Percentiles rank a stretch among this genome's conserved stretches.
These are phyloP conservation scores for Isoetes taiwanensis DNA, from an alignment of 75 land plant species.

Conservation along the genomic window DNA sequence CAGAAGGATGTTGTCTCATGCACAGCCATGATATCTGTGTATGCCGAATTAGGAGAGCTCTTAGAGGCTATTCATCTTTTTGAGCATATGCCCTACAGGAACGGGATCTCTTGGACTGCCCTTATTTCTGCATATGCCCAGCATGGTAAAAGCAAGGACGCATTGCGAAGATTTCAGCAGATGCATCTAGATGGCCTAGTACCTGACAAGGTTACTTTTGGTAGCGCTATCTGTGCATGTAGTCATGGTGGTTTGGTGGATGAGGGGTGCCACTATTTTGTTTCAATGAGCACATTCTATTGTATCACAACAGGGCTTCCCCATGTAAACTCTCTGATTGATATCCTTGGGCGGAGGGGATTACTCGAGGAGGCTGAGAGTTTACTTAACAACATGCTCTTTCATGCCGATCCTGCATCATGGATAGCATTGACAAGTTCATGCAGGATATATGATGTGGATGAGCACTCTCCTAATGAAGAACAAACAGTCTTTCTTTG, in stretches of 20 bases:
- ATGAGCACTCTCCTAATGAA: no score
- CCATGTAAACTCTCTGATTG: background rate
- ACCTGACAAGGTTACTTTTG: constrained; percentile 28
- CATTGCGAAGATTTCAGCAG: constrained; percentile 13
- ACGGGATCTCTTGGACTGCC: constrained; percentile 21
- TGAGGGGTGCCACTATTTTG: constrained; percentile 28
- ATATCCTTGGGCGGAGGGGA: background rate
- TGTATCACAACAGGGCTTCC: constrained; percentile 28
- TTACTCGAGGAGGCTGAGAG: background rate
- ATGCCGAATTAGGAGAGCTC: constrained; percentile 17
- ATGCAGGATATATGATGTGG: no score
- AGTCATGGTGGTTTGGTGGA: constrained; percentile 30
- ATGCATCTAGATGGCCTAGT: constrained; percentile 12
- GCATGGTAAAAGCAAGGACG: constrained; percentile 19
- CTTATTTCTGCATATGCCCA: constrained; percentile 26
- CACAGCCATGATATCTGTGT: constrained; percentile 25
- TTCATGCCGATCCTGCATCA: no score
- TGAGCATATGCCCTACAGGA: constrained; percentile 1
- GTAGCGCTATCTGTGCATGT: constrained; percentile 30
- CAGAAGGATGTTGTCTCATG: constrained; percentile 11
- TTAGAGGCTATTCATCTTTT: constrained; percentile 8
- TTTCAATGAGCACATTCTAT: constrained; percentile 24
- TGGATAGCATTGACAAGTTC: no score
- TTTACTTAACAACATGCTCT: background rate
- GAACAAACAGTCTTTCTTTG: no score